Percentiles rank a stretch among this genome's conserved stretches.
phyloP scores from a whole-genome alignment of 1,284 basidiomycete genomes.

The Earliella scabrosa region DNA sequence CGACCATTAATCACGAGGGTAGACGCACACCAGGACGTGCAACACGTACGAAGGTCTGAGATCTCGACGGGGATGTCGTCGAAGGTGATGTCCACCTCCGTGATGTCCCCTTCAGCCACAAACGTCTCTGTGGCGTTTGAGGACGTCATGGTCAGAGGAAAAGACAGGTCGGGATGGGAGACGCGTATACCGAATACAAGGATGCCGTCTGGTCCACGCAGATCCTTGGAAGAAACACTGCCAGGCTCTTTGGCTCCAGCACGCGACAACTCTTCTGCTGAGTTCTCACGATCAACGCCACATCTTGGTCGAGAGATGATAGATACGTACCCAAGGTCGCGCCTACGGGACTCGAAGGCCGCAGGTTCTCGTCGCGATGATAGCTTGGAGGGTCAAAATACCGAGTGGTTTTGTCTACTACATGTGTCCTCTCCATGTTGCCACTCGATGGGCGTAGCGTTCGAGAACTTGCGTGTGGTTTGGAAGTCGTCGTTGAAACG shows the following conservation, averaged over 20 bases:
- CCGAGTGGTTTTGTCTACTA: too few relatives aligned
- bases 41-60: neutral
- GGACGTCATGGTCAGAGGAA: neutral
- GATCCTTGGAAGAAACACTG: neutral
- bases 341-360: neutral
- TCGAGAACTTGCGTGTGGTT: too few relatives aligned
- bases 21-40: too few relatives aligned
- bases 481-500: neutral
- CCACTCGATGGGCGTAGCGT: too few relatives aligned
- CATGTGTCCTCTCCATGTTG: too few relatives aligned
- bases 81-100: neutral
- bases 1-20: neutral
- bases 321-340: neutral
- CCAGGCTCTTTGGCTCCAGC: neutral
- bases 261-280: neutral
- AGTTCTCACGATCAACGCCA: neutral
- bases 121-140: neutral
- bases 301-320: neutral
- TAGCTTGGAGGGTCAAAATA: too few relatives aligned
- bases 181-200: neutral
- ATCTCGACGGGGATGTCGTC: neutral
- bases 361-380: neutral
- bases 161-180: neutral
- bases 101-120: neutral
- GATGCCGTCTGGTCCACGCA: neutral